Base-by-base conservation (phyloP, 2,329 filamentous ascomycete genomes). In the Fusarium abutilonis region DNA sequence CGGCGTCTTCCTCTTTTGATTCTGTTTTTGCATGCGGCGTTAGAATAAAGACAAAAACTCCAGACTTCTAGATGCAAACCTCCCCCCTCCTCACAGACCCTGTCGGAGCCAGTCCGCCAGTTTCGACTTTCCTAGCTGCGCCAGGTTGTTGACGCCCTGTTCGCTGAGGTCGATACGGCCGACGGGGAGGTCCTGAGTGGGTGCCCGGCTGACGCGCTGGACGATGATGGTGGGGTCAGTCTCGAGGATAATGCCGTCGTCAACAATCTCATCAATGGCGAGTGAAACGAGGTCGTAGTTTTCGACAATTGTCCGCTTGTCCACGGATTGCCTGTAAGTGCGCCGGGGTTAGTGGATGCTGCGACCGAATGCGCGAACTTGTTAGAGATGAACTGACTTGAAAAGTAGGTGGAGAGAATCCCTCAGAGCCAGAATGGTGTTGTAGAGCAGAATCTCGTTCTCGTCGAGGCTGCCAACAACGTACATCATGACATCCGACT, bases 261-360 rank as follows among this genome's bases (percentile, higher is more conserved):
- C 93, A 50, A 96, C 87, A 62, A 96, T 94, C 78, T 99, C 95
- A 77, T 99, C 95, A 65, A 99, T 91, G 40, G 93, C 92, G 50
- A 99, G 86, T 13, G 93, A 91, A 62, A 97, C 91, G 19, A 98
- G 86, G 78, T 98, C 95, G 82, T 98, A 99, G 85, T 98, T 98
- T 80, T 99, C 95, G 73, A 98, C 89, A 67, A 98, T 93, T 55
- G 95, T 98, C 68, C 95, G 89, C 85, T 97, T 97, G 82, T 99
- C 95, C 46, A 96, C 93, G 31, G 92, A 92, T 84, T 96, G 94
- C 78, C 92, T 97, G 67, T 29, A 67, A 39, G 26, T 29, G 17
- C 32, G 59, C 47, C 29, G 15, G 17, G 28, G 56, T 63, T 59
- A 55, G 57, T 32, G 38, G 9, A 17, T 57, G 14, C 32, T 42